Evolutionary conservation across 352 stramenopile species (phyloP), one percentile per base, ranked within the genome.

Genomic region (Phytopythium aichiense): DNA sequence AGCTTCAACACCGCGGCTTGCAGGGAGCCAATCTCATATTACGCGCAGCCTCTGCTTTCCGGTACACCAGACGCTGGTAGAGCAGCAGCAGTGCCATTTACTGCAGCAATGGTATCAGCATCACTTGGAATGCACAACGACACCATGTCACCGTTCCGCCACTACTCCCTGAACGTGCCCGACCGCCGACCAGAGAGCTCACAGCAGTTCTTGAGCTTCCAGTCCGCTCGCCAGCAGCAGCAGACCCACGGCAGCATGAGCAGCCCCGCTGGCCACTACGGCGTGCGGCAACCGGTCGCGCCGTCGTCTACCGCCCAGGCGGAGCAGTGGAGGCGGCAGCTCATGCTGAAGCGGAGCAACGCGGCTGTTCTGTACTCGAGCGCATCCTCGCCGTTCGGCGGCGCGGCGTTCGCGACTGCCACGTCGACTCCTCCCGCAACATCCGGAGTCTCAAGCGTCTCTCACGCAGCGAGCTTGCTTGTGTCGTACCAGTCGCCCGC

Each of bases 1-100:
- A 25, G 3, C 30, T 28, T 25, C 52, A 23, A 31, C 43, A 16
- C 58, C 43, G 9, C 65, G 59, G 7, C 49, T 63, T 37, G 51
- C 54, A 30, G 20, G n/a, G 33, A 46, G 4, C 37, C 52, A 2
- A 31, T 30, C 4, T 12, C 52, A 20, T 46, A 33, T 25, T 30
- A 31, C 23, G 31, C n/a, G 33, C 52, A 58, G 20, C 33, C 23
- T 52, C 23, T 15, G 22, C n/a, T 52, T n/a, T 23, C 23, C 5
- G 23, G 23, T 12, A 33, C 23, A 16, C 11, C 46, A 7, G 13
- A 15, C 23, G 9, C 11, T 16, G 11, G 23, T 15, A 7, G 6
- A 5, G 23, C 43, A 16, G 18, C 45, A 18, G 5, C 45, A 8
- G 15, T 23, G 23, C 46, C 7, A 12, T 52, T 4, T 15, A 35